A percentile compares a stretch with the other conserved stretches of the same genome.
phyloP scores from a whole-genome alignment of 306 rosid genomes.

The Begonia loranthoides region DNA sequence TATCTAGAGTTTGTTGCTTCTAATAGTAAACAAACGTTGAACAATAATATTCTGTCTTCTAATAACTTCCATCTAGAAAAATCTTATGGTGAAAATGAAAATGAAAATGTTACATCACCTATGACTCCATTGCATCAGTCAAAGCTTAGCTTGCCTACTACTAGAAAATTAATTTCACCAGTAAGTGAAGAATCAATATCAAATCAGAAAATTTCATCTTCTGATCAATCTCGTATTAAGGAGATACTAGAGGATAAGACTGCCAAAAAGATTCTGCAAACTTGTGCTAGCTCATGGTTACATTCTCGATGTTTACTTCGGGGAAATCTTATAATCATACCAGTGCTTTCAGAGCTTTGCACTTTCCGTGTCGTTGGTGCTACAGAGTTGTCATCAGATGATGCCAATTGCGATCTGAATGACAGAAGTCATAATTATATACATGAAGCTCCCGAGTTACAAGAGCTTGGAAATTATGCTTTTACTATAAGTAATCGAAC shows the following conservation, averaged over 20 bases:
- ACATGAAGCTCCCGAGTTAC: constrained; percentile 20
- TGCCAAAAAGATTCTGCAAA: constrained; percentile 39
- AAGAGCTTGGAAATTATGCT: constrained; percentile 25
- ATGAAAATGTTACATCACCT: constrained; percentile 42
- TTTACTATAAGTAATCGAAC: constrained; percentile 37
- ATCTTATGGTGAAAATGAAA: constrained; percentile 20
- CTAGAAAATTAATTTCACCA: constrained; percentile 30
- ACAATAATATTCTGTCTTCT: constrained; percentile 14
- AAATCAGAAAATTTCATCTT: constrained; percentile 19
- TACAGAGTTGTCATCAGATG: constrained; percentile 16
- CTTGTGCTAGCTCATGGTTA: constrained; percentile 35
- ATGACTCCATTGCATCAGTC: constrained; percentile 55
- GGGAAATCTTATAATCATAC: constrained; percentile 58
- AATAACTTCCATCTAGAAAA: constrained; percentile 20
- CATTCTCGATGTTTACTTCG: constrained; percentile 43
- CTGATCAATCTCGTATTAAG: constrained; percentile 32
- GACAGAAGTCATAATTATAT: constrained; percentile 13
- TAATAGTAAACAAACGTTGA: constrained; percentile 19
- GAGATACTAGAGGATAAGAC: constrained; percentile 39
- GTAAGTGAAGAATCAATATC: constrained; percentile 21
- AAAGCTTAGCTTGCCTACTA: constrained; percentile 21
- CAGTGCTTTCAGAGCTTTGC: constrained; percentile 44
- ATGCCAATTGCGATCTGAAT: constrained; percentile 17
- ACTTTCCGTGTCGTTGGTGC: constrained; percentile 45
- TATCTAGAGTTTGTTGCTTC: constrained; percentile 40